Evolutionary conservation across 129 eudicot genomes (phyloP).

Genomic region (Helianthus annuus): HanXRQr2.0-SUNRISE NC_035436.2:4131867-4132366

Average conservation of each 20-base stretch:
- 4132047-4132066: conserved; percentile 25
- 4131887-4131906: conserved; percentile 20
- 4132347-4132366: too few species aligned
- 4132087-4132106: background rate
- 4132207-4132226: too few species aligned
- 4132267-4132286: too few species aligned
- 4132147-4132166: background rate
- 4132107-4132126: background rate
- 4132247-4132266: too few species aligned
- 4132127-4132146: background rate
- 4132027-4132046: conserved; percentile 46
- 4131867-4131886: background rate
- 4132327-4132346: too few species aligned
- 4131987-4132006: conserved; percentile 29
- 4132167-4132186: background rate
- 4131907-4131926: conserved; percentile 16
- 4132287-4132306: too few species aligned
- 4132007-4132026: conserved; percentile 44
- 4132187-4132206: too few species aligned
- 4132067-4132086: background rate
- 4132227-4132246: too few species aligned
- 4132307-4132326: too few species aligned
- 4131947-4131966: conserved; percentile 33
- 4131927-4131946: conserved; percentile 12
- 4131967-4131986: conserved; percentile 27